Evolutionary conservation across 2,329 filamentous ascomycete species (phyloP), one percentile per base, ranked within the genome.

Genomic region (Arthrobotrys conoides): DNA sequence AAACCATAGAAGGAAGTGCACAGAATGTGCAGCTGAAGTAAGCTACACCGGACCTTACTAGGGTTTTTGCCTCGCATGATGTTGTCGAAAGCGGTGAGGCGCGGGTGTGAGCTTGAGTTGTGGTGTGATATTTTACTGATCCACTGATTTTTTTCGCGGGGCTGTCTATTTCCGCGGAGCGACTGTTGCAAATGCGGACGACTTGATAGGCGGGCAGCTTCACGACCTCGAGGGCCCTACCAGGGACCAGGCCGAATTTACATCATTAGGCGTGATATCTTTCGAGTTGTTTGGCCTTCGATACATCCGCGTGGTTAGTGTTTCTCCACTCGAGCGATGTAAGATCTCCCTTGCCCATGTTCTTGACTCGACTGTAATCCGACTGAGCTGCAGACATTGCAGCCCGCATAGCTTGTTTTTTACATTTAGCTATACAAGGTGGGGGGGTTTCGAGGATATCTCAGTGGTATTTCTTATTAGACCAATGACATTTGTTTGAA

Each of bases 111-210:
- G 55, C 6, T 48, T 53, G 36, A 65, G 72, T 76, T 76, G 72
- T 76, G 65, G 72, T 76, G 55, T 76, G 72, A 76, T 66, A 70
- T 70, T 76, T 59, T 65, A 36, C 33, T 36, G 44, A 59, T 63
- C 46, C 36, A 36, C 30, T 38, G 51, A 33, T 33, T 46, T 63
- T 59, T 46, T 67, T 36, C 16, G 24, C 3, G 22, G 18, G 12
- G 9, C 18, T 46, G 20, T 48, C 55, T 70, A 70, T 76, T 61
- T 76, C 72, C 72, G 72, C 72, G 72, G 72, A 70, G 36, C 22
- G 22, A 46, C 41, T 5, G 38, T 71, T 71, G 53, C 51, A 71
- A 63, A 71, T 71, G 20, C 49, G 18, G n/a, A 33, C n/a, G 9
- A 38, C 38, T 22, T 68, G 64, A 67, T 67, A 67, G 64, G 64